A percentile compares a stretch with the other conserved stretches of the same genome.
These are phyloP conservation scores for Russula sp. DNA, from an alignment of 768 basidiomycete genomes.

Conservation along the genomic window DNA sequence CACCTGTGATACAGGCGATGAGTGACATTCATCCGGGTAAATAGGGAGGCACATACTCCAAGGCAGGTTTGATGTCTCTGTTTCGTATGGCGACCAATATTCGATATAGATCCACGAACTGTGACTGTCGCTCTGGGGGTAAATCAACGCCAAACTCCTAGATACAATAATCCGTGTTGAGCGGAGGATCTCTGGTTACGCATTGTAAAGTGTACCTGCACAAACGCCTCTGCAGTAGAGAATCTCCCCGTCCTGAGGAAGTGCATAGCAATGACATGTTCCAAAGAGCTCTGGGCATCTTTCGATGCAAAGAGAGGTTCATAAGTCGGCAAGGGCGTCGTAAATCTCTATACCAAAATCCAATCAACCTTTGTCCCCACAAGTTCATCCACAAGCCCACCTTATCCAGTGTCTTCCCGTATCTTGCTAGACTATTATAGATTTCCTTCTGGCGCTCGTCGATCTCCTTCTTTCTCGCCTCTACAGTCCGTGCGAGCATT, in stretches of 20 bases:
- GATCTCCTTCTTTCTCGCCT: slow-evolving; percentile 75
- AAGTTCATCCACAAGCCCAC: slow-evolving; percentile 41
- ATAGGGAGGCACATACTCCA: slow-evolving; percentile 54
- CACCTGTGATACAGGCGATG: slow-evolving; percentile 53
- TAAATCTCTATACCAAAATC: slow-evolving; percentile 42
- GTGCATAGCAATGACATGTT: slow-evolving; percentile 70
- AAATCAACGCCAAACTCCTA: slow-evolving; percentile 70
- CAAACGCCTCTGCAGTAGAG: slow-evolving; percentile 68
- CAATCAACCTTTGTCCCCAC: slow-evolving; percentile 22
- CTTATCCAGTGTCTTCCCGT: slow-evolving; percentile 92
- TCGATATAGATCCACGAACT: slow-evolving; percentile 68
- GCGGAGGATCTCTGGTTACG: slow-evolving; percentile 4
- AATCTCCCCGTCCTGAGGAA: slow-evolving; percentile 81
- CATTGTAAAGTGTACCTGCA: slow-evolving; percentile 48
- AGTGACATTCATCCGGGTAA: slow-evolving; percentile 9
- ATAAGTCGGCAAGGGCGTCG: slow-evolving; percentile 63
- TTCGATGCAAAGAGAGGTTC: slow-evolving; percentile 62
- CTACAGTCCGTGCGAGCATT: slow-evolving; percentile 56
- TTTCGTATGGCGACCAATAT: slow-evolving; percentile 65
- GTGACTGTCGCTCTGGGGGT: slow-evolving; percentile 45
- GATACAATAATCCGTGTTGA: slow-evolving; percentile 10
- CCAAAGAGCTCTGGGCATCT: slow-evolving; percentile 57
- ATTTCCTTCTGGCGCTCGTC: slow-evolving; percentile 89
- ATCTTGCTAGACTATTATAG: slow-evolving; percentile 67
- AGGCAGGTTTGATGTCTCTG: slow-evolving; percentile 69